These are phyloP conservation scores for Piper longum DNA, from an alignment of 164 flowering plant genomes.

Conservation along the genomic window DNA sequence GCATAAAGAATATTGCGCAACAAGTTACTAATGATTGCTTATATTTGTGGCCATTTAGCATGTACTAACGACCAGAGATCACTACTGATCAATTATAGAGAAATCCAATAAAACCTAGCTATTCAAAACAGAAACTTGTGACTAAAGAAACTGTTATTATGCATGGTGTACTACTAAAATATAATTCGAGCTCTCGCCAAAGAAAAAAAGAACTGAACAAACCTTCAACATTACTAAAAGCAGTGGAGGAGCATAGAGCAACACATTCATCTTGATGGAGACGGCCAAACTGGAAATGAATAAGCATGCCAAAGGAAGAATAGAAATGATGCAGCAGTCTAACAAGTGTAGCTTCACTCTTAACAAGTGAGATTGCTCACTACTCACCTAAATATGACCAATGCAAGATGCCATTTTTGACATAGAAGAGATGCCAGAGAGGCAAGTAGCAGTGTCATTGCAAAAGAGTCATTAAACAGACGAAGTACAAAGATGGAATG, in stretches of 20 bases:
- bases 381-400: conserved; percentile 72
- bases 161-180: background rate
- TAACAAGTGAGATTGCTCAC: background rate
- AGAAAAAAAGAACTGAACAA: background rate
- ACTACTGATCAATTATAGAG: background rate
- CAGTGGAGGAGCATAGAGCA: conserved; percentile 76
- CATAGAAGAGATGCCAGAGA: conserved; percentile 45
- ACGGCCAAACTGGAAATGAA: conserved; percentile 58
- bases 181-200: background rate
- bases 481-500: conserved; percentile 96
- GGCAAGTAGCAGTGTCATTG: conserved; percentile 75
- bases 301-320: background rate
- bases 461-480: conserved; percentile 89
- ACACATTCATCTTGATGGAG: conserved; percentile 93
- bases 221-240: conserved; percentile 80
- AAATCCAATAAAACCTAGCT: background rate
- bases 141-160: background rate
- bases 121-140: background rate
- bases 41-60: too few relatives aligned
- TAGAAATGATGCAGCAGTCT: background rate
- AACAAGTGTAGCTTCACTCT: background rate
- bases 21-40: background rate
- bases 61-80: background rate
- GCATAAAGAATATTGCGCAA: background rate
- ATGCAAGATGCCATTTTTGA: conserved; percentile 69